Evolutionary conservation across 441 rosid genomes (phyloP).

Genomic region (Macaranga tanarius): DNA sequence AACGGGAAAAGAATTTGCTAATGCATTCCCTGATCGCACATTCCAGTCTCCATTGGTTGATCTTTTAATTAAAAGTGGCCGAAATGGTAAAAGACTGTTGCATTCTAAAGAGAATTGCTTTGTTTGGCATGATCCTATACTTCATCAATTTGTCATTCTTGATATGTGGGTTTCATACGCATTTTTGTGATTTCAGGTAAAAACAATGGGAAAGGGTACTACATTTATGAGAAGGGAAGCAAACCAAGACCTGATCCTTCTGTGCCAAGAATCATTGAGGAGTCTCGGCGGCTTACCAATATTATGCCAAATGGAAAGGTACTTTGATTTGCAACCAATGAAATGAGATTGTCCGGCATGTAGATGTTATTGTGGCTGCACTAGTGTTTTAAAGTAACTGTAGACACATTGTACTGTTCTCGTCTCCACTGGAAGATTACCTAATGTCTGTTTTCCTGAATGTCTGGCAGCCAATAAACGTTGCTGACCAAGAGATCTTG

Average conservation of each 20-base stretch:
- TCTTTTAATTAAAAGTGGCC: constrained; percentile 70
- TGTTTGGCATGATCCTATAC: neutral
- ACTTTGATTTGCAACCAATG: constrained; percentile 15
- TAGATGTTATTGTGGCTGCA: neutral
- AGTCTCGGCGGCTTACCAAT: constrained; percentile 60
- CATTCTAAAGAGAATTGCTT: constrained; percentile 14
- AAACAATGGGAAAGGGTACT: constrained; percentile 84
- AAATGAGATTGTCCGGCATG: constrained; percentile 6
- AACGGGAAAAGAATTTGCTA: constrained; percentile 52
- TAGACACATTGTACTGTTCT: neutral
- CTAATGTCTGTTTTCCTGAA: constrained; percentile 24
- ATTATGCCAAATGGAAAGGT: constrained; percentile 94
- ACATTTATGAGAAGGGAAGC: constrained; percentile 77
- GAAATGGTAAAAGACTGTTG: constrained; percentile 56
- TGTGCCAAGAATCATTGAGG: constrained; percentile 67
- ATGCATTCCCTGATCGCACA: constrained; percentile 61
- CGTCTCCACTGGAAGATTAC: constrained; percentile 8
- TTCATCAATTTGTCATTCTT: neutral
- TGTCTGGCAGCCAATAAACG: constrained; percentile 60
- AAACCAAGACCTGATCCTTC: constrained; percentile 83
- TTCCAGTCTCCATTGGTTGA: constrained; percentile 59
- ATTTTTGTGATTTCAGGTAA: constrained; percentile 61
- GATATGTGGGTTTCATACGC: constrained; percentile 9
- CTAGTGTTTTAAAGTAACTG: neutral
- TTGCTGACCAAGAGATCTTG: constrained; percentile 75